phyloP scores from a whole-genome alignment of 192 early-diverging fungal genomes.

The Backusella sp. region DNA sequence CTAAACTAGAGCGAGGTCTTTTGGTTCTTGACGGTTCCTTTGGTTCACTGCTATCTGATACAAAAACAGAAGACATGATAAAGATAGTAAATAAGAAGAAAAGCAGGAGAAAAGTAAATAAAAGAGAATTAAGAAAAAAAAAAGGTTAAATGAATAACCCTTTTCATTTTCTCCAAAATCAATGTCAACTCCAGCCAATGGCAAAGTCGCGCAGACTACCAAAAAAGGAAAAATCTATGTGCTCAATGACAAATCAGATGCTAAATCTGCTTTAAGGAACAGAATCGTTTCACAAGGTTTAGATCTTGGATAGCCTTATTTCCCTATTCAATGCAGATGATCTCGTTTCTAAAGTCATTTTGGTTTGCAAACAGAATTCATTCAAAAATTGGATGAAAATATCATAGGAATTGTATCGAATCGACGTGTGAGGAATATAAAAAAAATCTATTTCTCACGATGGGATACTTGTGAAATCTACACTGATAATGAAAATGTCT shows the following conservation, averaged over 20 bases:
- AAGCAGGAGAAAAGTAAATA: background rate
- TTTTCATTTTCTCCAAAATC: slow-evolving; percentile 1
- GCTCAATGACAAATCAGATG: background rate
- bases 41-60: slow-evolving; percentile 11
- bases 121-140: background rate
- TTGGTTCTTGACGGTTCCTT: slow-evolving; percentile 28
- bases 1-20: slow-evolving; percentile 34
- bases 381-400: too few relatives aligned
- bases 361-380: too few relatives aligned
- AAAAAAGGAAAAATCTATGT: background rate
- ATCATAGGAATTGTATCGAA: too few relatives aligned
- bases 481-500: background rate
- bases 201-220: background rate
- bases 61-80: slow-evolving; percentile 18
- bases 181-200: slow-evolving; percentile 6
- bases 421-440: too few relatives aligned
- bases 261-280: background rate
- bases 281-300: background rate
- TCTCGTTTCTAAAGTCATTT: too few relatives aligned
- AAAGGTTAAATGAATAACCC: background rate
- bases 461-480: background rate
- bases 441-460: too few relatives aligned
- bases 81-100: background rate
- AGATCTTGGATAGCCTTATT: background rate
- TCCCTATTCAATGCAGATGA: too few relatives aligned